phyloP scores from a whole-genome alignment of 225 moss, liverwort and hornwort genomes.

The Anthoceros angustus region DNA sequence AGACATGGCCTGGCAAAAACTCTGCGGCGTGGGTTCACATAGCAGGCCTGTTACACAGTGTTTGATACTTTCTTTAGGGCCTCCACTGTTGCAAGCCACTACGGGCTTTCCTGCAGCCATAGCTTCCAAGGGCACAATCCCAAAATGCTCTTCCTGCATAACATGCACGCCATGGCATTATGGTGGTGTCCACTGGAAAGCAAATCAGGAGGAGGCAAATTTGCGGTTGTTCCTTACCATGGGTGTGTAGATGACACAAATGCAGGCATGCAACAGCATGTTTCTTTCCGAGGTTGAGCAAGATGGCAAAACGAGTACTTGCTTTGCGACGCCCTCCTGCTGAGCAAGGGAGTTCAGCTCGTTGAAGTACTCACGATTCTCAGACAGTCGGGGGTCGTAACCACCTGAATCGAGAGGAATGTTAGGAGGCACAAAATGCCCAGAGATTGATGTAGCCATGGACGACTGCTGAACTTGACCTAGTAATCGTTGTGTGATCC shows the following conservation, averaged over 20 bases:
- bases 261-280: conserved; percentile 51
- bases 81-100: conserved; percentile 93
- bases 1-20: conserved; percentile 76
- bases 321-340: conserved; percentile 46
- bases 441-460: not conserved
- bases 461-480: not conserved
- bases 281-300: conserved; percentile 70
- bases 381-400: conserved; percentile 71
- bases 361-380: conserved; percentile 77
- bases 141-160: conserved; percentile 86
- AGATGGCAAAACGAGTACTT: conserved; percentile 68
- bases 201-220: not conserved
- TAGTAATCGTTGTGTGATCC: not conserved
- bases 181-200: not conserved
- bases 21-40: conserved; percentile 59
- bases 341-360: conserved; percentile 56
- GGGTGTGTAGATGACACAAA: conserved; percentile 87
- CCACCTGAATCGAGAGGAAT: conserved; percentile 41
- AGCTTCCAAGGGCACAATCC: conserved; percentile 89
- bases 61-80: conserved; percentile 69
- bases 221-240: conserved; percentile 23
- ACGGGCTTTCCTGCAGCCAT: conserved; percentile 87
- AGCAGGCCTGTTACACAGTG: conserved; percentile 65
- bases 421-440: not conserved
- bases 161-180: not conserved